These are phyloP conservation scores for Mycena citricolor DNA, from an alignment of 1,284 basidiomycete genomes.

Conservation along the genomic window DNA sequence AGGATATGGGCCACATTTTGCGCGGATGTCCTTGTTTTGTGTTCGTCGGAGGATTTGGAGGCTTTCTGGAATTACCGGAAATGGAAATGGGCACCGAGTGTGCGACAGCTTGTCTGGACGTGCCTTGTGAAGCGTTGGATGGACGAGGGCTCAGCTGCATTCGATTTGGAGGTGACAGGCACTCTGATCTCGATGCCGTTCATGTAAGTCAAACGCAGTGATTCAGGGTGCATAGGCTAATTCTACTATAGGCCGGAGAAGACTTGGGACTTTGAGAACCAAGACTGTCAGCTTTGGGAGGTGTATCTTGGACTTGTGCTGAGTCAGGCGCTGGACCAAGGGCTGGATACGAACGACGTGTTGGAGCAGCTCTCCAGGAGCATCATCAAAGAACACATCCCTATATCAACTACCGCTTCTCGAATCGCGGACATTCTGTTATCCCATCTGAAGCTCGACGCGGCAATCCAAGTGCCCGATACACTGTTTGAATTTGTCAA, in stretches of 20 bases:
- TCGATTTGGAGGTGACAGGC: constrained; percentile 58
- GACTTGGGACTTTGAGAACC: constrained; percentile 53
- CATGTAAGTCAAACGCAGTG: constrained; percentile 49
- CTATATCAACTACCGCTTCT: constrained; percentile 41
- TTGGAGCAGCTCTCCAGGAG: constrained; percentile 53
- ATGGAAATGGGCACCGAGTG: constrained; percentile 36
- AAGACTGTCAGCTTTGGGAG: constrained; percentile 60
- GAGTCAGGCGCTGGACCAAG: constrained; percentile 57
- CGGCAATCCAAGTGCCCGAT: constrained; percentile 48
- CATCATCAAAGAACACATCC: constrained; percentile 45
- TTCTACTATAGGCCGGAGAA: constrained; percentile 43
- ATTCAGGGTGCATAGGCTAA: constrained; percentile 6
- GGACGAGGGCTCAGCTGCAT: constrained; percentile 40
- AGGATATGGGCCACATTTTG: constrained; percentile 60
- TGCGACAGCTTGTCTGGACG: constrained; percentile 53
- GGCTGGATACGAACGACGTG: constrained; percentile 49
- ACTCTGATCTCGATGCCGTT: constrained; percentile 63
- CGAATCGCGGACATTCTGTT: constrained; percentile 63
- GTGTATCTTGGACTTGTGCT: constrained; percentile 50
- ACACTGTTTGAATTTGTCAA: constrained; percentile 56
- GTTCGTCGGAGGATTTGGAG: constrained; percentile 45
- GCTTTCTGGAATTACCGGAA: constrained; percentile 51
- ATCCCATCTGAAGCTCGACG: constrained; percentile 48
- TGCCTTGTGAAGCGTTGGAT: constrained; percentile 55
- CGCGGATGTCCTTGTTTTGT: constrained; percentile 47